Evolutionary conservation across 2,329 filamentous ascomycete species (phyloP), one percentile per base, ranked within the genome.

Genomic region (Clonostachys chloroleuca): DNA sequence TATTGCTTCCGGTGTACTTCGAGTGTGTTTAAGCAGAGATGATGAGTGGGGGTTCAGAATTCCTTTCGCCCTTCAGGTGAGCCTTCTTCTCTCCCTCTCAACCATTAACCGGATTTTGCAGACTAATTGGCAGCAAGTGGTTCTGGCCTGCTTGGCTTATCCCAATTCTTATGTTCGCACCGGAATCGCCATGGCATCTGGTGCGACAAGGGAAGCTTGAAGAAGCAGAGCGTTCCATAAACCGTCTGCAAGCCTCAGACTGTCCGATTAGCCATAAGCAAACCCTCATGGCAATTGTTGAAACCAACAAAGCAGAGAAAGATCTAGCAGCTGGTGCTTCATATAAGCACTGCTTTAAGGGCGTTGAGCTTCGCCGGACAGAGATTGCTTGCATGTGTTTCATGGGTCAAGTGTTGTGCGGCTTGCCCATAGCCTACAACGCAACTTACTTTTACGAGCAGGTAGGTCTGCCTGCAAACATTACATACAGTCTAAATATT

Each of bases 241-340:
- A 18, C 34, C 44, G 48, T 17, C 44, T 47, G 12, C 13, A 42
- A 12, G 14, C 36, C 16, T n/a, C 17, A 12, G 36, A 39, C 36
- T 49, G 62, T 14, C 54, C 62, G 6, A 50, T 66, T 8, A 59
- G 34, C 44, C 56, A 44, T 24, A 40, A 41, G n/a, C 36, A 73
- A 52, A 67, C 66, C 1, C 52, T 80, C 14, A 68, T 72, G 12
- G 72, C 77, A 70, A 75, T 78, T 67, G 53, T 70, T 1, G 65
- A 75, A 47, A 78, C 75, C 13, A 70, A 77, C 53, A 68, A 71
- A 58, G 56, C 73, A 50, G 73, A 77, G 47, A 69, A 65, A 56
- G 61, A 64, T 16, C 53, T 64, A 3, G 60, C 63, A 10, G 49
- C 56, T 0, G 74, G 74, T 6, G 71, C 60, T 0, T 63, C 59